These are phyloP conservation scores for Microcera coccophila DNA, from an alignment of 2,329 filamentous ascomycete species.

Conservation along the genomic window DNA sequence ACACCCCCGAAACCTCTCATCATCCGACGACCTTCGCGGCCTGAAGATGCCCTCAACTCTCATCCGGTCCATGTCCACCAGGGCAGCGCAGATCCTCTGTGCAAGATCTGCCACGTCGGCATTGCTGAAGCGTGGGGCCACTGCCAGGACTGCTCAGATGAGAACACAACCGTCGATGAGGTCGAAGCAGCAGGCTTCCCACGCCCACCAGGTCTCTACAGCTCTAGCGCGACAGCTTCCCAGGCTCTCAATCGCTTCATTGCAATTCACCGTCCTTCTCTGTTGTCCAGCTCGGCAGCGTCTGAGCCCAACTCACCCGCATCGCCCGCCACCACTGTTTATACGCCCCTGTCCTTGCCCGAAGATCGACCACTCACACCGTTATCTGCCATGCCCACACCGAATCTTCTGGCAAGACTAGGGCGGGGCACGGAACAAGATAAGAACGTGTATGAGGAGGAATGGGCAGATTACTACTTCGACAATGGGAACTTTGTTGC, in stretches of 20 bases:
- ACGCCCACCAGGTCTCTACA: conserved; percentile 7
- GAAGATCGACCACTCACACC: conserved; percentile 13
- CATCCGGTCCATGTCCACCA: conserved; percentile 21
- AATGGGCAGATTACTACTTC: conserved; percentile 33
- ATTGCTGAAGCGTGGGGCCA: conserved; percentile 21
- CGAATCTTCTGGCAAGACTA: conserved; percentile 19
- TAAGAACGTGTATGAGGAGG: conserved; percentile 24
- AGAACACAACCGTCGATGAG: conserved; percentile 3
- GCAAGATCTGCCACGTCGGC: conserved; percentile 19
- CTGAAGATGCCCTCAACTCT: conserved; percentile 18
- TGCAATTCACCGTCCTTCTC: not conserved
- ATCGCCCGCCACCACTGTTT: conserved; percentile 8
- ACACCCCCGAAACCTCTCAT: not conserved
- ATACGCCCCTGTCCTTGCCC: conserved; percentile 9
- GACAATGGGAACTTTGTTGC: conserved; percentile 21
- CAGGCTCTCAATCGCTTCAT: not conserved
- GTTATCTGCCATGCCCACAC: conserved; percentile 20
- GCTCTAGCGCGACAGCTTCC: not conserved
- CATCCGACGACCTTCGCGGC: conserved; percentile 15
- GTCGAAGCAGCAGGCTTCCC: not conserved
- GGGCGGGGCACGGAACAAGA: conserved; percentile 9
- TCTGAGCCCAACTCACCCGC: conserved; percentile 7
- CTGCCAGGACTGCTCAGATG: conserved; percentile 24
- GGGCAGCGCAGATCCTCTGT: conserved; percentile 19
- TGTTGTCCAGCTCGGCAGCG: conserved; percentile 16